phyloP scores from a whole-genome alignment of 768 basidiomycete genomes.

The Pulveroboletus frians region DNA sequence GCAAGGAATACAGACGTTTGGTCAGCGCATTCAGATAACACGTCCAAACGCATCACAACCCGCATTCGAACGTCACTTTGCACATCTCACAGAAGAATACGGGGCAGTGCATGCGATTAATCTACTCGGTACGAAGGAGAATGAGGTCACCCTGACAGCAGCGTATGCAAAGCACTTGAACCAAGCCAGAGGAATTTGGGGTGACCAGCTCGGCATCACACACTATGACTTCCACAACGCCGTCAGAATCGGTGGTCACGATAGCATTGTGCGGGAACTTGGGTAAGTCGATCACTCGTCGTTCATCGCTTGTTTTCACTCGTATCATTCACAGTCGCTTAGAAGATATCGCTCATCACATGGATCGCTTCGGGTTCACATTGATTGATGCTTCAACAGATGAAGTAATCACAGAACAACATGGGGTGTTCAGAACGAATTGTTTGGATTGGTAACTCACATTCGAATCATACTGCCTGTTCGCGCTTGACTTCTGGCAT shows the following conservation, averaged over 20 bases:
- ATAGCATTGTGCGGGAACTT: constrained; percentile 73
- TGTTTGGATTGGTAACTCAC: constrained; percentile 83
- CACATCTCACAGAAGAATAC: constrained; percentile 82
- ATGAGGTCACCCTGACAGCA: constrained; percentile 77
- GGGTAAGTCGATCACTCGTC: constrained; percentile 35
- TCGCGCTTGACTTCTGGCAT: constrained; percentile 4
- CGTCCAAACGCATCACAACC: constrained; percentile 95
- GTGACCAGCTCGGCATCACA: constrained; percentile 71
- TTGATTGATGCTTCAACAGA: constrained; percentile 64
- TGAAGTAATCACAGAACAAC: constrained; percentile 81
- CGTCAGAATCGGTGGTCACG: constrained; percentile 79
- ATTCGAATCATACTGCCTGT: background rate
- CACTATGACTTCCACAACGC: constrained; percentile 93
- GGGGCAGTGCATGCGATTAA: constrained; percentile 83
- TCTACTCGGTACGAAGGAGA: constrained; percentile 86
- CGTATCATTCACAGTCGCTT: constrained; percentile 44
- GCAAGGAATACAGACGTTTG: constrained; percentile 91
- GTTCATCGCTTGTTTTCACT: background rate
- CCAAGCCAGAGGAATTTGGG: constrained; percentile 55
- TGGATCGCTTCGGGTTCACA: constrained; percentile 83
- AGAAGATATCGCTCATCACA: constrained; percentile 52
- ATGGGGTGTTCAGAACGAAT: constrained; percentile 90
- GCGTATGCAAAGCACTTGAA: constrained; percentile 81
- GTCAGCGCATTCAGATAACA: constrained; percentile 90
- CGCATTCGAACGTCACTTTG: constrained; percentile 93